Evolutionary conservation across 805 yeast species (phyloP), one percentile per base, ranked within the genome.

Genomic region (Teunomyces funiuensis): DNA sequence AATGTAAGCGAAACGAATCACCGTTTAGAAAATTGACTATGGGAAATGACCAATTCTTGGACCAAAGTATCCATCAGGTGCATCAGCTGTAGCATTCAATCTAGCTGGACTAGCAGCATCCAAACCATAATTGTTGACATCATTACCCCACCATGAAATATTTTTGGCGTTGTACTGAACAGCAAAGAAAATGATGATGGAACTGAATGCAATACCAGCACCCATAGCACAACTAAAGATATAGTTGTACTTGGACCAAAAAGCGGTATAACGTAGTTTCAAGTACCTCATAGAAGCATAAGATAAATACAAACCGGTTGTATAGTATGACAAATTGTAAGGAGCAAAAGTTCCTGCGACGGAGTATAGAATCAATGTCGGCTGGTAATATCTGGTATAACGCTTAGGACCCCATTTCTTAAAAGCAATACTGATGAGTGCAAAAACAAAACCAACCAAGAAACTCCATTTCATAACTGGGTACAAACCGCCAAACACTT

Each of bases 11-110:
- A n/a, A n/a, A n/a, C n/a, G n/a, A n/a, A n/a, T n/a, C 36, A 33
- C 20, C 11, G 7, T 23, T 23, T 7, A 11, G 34, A 30, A 6
- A 42, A 22, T 22, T 22, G 25, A 22, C 41, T 39, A 58, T 40
- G 61, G 63, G 44, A 46, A 56, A 40, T 51, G 39, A 6, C 64
- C 66, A 5, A 41, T 26, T 45, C 65, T 53, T 11, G 61, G 62
- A 4, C 72, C 72, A 45, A 67, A 65, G 46, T 65, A 66, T 1
- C 72, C 72, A 25, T 54, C 62, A 1, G 63, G 60, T 6, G 63
- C 60, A 7, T 13, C 25, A 3, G 28, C 36, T 2, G 56, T 42
- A 2, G 55, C 60, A 42, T 53, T 48, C 28, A 50, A 43, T 14
- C 42, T 37, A n/a, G 45, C 25, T 20, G 26, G n/a, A 15, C 15